phyloP scores from a whole-genome alignment of 2,329 filamentous ascomycete genomes.

The Trichoderma koningii region DNA sequence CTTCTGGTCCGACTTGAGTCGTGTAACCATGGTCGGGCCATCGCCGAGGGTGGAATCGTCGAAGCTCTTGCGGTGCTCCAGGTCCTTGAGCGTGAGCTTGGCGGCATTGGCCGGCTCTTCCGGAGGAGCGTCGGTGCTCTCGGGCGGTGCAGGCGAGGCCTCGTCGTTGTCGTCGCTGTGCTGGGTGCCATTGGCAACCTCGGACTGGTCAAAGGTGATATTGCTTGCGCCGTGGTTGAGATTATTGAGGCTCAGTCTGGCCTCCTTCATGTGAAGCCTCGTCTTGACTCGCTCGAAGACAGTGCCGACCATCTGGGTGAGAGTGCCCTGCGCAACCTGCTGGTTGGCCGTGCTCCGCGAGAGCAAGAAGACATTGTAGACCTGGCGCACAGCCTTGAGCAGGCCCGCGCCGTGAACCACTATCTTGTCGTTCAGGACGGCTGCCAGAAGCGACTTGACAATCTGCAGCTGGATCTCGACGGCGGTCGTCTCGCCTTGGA shows the following conservation, averaged over 20 bases:
- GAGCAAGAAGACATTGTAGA: slow-evolving; percentile 97
- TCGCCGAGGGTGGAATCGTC: slow-evolving; percentile 68
- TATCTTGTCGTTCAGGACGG: slow-evolving; percentile 97
- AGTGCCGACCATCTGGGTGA: slow-evolving; percentile 98
- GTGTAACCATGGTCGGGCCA: slow-evolving; percentile 67
- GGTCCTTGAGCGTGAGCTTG: slow-evolving; percentile 67
- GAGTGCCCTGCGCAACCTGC: slow-evolving; percentile 92
- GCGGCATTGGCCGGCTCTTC: slow-evolving; percentile 44
- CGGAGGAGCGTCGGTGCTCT: slow-evolving; percentile 35
- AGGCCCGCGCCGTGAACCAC: slow-evolving; percentile 96
- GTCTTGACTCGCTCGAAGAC: slow-evolving; percentile 94
- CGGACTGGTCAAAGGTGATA: slow-evolving; percentile 52
- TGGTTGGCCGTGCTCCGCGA: slow-evolving; percentile 94
- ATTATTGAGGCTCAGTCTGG: slow-evolving; percentile 61
- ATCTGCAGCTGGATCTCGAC: slow-evolving; percentile 95
- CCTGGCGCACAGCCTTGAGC: slow-evolving; percentile 93
- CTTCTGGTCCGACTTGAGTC: slow-evolving; percentile 54
- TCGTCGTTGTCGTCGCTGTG: slow-evolving; percentile 44
- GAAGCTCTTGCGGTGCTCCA: slow-evolving; percentile 69
- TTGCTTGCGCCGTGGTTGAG: slow-evolving; percentile 57
- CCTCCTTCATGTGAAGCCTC: slow-evolving; percentile 83
- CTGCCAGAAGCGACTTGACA: slow-evolving; percentile 92
- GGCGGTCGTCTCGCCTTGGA: slow-evolving; percentile 92
- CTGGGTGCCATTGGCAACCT: slow-evolving; percentile 41
- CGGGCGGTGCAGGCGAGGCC: slow-evolving; percentile 40